Evolutionary conservation across 306 rosid genomes (phyloP), one percentile per base, ranked within the genome.

Genomic region (Malus orientalis): DNA sequence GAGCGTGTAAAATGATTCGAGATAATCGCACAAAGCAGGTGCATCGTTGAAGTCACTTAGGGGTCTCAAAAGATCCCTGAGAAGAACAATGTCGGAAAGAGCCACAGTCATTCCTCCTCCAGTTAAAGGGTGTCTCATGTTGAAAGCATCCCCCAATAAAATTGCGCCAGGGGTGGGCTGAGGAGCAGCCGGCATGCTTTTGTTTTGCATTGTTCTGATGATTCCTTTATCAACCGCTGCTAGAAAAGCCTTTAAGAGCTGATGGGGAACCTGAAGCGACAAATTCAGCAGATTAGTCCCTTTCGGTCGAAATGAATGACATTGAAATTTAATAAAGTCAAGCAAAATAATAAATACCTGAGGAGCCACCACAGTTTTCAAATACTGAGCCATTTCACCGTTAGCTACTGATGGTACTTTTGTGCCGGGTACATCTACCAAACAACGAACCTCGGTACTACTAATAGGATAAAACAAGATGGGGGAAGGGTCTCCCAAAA

Each of bases 61-160:
- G 10, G 96, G 98, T 65, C 85, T 82, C n/a, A 93, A 86, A 45
- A 93, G 94, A 75, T 93, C 76, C 10, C 94, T 84, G 0, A 93
- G 81, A 38, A 93, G 69, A 69, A 85, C 98, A 64, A 86, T 88
- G 73, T 93, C 98, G 42, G 96, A 79, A 9, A 93, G 81, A 57
- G 94, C 94, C 53, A 93, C 98, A 2, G 98, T 93, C 98, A 91
- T 91, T 72, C 98, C 96, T 51, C 96, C 98, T 78, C 98, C 98
- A 0, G 98, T 93, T 73, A 93, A 83, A 80, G 96, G 96, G 83
- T 93, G 98, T 25, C 98, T 89, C 96, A 91, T 93, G 78, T 93
- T 93, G 79, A 93, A 89, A 18, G 98, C 93, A 74, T 93, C 97
- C 33, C 97, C 97, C 84, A 92, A 80, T 40, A 92, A 63, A 74